These are phyloP conservation scores for Trypanosoma theileri DNA, from an alignment of 208 protist species.

Conservation along the genomic window DNA sequence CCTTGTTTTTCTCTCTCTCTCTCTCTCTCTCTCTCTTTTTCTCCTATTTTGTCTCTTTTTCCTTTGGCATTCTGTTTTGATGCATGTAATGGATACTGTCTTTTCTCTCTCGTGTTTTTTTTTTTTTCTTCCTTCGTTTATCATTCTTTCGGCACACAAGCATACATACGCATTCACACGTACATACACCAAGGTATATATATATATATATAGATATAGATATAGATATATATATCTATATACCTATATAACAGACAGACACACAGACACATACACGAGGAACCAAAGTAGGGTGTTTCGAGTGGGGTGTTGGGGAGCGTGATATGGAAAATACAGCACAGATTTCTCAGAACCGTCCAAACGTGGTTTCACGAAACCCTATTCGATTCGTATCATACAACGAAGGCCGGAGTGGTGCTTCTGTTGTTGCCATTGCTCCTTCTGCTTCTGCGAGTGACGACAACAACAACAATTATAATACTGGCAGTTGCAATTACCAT, in stretches of 20 bases:
- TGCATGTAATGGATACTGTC: too few relatives aligned
- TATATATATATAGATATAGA: too few relatives aligned
- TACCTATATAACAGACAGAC: too few relatives aligned
- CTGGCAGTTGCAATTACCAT: too few relatives aligned
- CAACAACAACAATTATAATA: too few relatives aligned
- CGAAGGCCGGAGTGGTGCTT: not conserved
- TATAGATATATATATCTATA: too few relatives aligned
- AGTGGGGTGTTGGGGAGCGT: not conserved
- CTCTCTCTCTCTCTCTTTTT: not conserved
- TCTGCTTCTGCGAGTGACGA: too few relatives aligned
- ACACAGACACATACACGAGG: too few relatives aligned
- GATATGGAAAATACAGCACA: not conserved
- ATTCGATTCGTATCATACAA: slow-evolving; percentile 19
- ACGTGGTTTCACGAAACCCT: not conserved
- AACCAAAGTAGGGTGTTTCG: too few relatives aligned
- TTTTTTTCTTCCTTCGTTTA: not conserved
- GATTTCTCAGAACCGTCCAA: not conserved
- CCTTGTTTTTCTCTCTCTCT: not conserved
- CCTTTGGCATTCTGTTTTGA: not conserved
- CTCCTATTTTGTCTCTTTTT: not conserved
- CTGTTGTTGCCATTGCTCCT: too few relatives aligned
- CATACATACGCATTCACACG: too few relatives aligned
- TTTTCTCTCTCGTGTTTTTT: not conserved
- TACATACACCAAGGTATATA: too few relatives aligned
- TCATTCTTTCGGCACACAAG: not conserved